Base-by-base conservation (phyloP, 257 asterid species). In the Fraxinus quadrangulata region DNA sequence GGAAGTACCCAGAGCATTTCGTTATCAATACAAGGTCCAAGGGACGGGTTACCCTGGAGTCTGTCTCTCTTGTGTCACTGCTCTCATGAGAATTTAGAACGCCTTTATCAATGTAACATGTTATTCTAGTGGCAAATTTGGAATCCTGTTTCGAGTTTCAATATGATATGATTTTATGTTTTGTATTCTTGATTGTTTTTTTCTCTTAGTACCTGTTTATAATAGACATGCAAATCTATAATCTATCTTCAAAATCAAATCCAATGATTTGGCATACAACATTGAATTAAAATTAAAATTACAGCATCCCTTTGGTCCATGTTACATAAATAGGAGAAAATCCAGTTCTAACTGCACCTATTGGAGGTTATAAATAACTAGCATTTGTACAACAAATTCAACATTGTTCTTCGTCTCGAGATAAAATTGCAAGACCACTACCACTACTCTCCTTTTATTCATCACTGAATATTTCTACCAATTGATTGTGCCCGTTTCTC, bases 1-100 rank as follows among this genome's bases (percentile, higher is more conserved):
- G 94, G 88, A 93, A 93, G 82, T 92, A 90, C 26, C 99, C 98
- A 0, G 98, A 96, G 80, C 97, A 96, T 83, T 96, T 96, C 51
- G 99, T 93, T 33, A 87, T 96, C 86, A 96, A 96, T 84, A 96
- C 94, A 40, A 81, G 92, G 80, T 93, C 97, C 16, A 92, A 90
- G 88, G 97, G 97, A 2, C 93, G 94, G 59, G 84, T 88, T 42
- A 83, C 92, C 0, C 81, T 73, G 37, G 98, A 96, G 88, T 96
- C 87, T 24, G 98, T 96, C 79, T 93, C 98, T 33, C 99, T 96
- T 1, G 98, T 93, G 79, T 91, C 99, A 0, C 83, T 95, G 19
- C 79, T 95, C 73, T 86, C 96, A 0, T 95, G 90, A 90, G 14
- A 83, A 33, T 61, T 63, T 36, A 31, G 30, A 34, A 14, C 70